Evolutionary conservation across 768 basidiomycete genomes (phyloP), one percentile per base, ranked within the genome.

Genomic region (Leccinum truebloodii): DNA sequence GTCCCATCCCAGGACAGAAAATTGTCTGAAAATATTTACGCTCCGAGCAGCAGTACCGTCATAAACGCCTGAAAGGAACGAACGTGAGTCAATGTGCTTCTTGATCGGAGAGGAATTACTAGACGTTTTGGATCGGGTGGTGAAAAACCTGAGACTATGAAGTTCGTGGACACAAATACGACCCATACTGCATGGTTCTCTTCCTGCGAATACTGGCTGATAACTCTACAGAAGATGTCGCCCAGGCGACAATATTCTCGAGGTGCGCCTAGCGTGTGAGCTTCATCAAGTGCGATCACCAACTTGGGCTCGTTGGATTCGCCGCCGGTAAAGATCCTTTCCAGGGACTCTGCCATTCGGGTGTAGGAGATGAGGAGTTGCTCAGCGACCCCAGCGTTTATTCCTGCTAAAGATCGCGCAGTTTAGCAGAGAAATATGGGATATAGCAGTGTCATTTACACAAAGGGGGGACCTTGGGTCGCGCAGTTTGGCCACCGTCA

Each of bases 1-100:
- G n/a, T 68, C 67, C 67, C 67, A 68, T 30, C 63, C 63, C 0
- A 68, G 51, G n/a, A 51, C 59, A 22, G 66, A 3, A 67, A 65
- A 44, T 56, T 48, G 12, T 63, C 61, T 67, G 37, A 48, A 46
- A 52, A 20, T 37, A 48, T n/a, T 41, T 13, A 4, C 18, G 9
- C 18, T 41, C 9, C 8, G 39, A n/a, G 18, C 39, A n/a, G 39
- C 39, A 41, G 39, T 41, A 3, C 39, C 39, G 3, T n/a, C 2
- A 41, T 41, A n/a, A 41, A 41, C 39, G 8, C 39, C 39, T 41
- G 39, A 41, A n/a, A 41, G 39, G 1, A 41, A 41, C 9, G 4
- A 41, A 3, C 8, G 14, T 51, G 1, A 61, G 34, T 13, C 3
- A 1, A 3, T 6, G 7, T 16, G 14, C 34, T 2, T 10, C 34